These are phyloP conservation scores for Rutidosis leptorrhynchoides DNA, from an alignment of 129 eudicot genomes.

Conservation along the genomic window DNA sequence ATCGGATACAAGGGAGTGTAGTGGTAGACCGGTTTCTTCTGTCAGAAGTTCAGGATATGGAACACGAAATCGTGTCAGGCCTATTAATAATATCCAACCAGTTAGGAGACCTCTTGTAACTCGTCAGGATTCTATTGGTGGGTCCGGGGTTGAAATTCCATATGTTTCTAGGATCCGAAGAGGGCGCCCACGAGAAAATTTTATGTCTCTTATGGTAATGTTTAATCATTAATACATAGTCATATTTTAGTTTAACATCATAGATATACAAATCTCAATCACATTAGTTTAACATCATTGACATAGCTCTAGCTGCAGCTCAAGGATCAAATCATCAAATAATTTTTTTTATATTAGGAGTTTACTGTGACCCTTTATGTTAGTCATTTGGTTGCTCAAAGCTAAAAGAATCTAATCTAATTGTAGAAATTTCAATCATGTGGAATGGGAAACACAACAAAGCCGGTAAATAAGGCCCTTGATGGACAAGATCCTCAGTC, in stretches of 20 bases:
- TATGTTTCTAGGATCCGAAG: constrained; percentile 85
- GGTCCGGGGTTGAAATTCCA: constrained; percentile 86
- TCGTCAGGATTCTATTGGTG: constrained; percentile 94
- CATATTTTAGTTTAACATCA: constrained; percentile 6
- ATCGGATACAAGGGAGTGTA: constrained; percentile 51
- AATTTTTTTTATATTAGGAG: background rate
- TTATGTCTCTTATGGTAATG: constrained; percentile 71
- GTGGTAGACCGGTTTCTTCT: constrained; percentile 44
- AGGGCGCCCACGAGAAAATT: constrained; percentile 86
- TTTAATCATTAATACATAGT: constrained; percentile 2
- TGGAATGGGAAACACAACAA: constrained; percentile 43
- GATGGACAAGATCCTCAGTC: constrained; percentile 24
- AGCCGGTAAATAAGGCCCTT: constrained; percentile 38
- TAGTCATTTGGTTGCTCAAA: constrained; percentile 26
- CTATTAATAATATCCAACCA: constrained; percentile 45
- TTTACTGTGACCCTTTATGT: constrained; percentile 16
- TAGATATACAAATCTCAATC: background rate
- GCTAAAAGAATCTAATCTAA: constrained; percentile 23
- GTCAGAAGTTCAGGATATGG: constrained; percentile 39
- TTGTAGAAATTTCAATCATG: constrained; percentile 58
- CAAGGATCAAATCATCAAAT: background rate
- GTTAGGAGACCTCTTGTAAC: constrained; percentile 54
- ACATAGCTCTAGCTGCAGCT: constrained; percentile 2
- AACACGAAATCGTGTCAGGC: constrained; percentile 34
- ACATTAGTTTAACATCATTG: constrained; percentile 1